Percentiles rank a stretch among this genome's conserved stretches.
Conservation (phyloP, 306 rosid species). For the Dryas alaskensis region DNA sequence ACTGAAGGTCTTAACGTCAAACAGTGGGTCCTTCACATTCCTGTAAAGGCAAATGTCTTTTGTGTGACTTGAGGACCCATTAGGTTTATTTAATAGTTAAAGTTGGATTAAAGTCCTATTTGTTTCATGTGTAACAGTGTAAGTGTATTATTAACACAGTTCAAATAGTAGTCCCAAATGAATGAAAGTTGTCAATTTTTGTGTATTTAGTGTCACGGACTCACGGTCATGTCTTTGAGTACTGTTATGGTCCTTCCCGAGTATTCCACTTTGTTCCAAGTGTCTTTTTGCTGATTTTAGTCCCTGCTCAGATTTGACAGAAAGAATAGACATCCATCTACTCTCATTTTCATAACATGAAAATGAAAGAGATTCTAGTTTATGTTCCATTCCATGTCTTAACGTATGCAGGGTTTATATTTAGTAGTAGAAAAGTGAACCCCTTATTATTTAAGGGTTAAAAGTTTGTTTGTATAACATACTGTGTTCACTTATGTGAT, state of each 20-base stretch:
- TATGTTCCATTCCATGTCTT: background rate
- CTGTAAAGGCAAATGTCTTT: background rate
- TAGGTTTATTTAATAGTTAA: background rate
- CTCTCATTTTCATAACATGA: background rate
- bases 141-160: background rate
- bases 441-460: too few species aligned
- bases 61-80: background rate
- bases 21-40: background rate
- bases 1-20: background rate
- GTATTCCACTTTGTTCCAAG: background rate
- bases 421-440: too few species aligned
- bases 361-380: background rate
- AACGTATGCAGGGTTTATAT: too few species aligned
- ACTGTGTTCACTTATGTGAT: too few species aligned
- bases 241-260: slow-evolving; percentile 9
- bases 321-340: background rate
- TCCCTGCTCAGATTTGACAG: background rate
- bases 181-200: slow-evolving; percentile 20
- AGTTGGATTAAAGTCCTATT: background rate
- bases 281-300: background rate
- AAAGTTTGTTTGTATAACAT: too few species aligned
- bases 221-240: background rate
- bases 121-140: background rate
- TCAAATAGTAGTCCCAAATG: slow-evolving; percentile 8
- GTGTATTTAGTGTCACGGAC: slow-evolving; percentile 17